Evolutionary conservation across 164 flowering plant species (phyloP).

Genomic region (Tetrastigma voinierianum): DNA sequence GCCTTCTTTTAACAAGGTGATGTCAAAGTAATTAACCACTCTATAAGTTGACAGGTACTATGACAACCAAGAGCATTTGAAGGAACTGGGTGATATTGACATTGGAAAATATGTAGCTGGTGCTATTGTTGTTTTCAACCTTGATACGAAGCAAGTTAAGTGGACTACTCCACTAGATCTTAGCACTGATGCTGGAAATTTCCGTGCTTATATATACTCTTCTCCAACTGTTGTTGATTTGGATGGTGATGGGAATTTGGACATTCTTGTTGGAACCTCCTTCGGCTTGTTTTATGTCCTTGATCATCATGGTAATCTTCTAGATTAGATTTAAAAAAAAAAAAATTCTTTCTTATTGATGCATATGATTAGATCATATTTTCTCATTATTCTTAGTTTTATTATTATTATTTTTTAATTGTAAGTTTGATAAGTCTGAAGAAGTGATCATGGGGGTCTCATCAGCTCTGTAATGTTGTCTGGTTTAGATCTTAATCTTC

Average conservation of each 20-base stretch:
- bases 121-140: conserved; percentile 91
- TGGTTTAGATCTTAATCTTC: no score
- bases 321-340: neutral
- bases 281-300: conserved; percentile 89
- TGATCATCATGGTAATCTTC: conserved; percentile 89
- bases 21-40: conserved; percentile 19
- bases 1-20: conserved; percentile 2
- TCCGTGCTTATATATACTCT: conserved; percentile 86
- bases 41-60: conserved; percentile 74
- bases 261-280: conserved; percentile 95
- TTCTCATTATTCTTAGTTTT: neutral
- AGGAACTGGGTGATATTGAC: conserved; percentile 86
- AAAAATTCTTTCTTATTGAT: neutral
- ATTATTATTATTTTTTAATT: no score
- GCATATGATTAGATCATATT: neutral
- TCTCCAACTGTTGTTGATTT: conserved; percentile 94
- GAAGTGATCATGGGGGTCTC: no score
- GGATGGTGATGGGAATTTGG: conserved; percentile 97
- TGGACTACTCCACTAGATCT: conserved; percentile 79
- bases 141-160: conserved; percentile 93
- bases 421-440: no score
- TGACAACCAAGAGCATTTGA: conserved; percentile 81
- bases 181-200: conserved; percentile 68
- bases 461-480: no score
- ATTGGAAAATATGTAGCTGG: conserved; percentile 90